phyloP scores from a whole-genome alignment of 495 filamentous ascomycete species.

The Sporormia fimetaria region DNA sequence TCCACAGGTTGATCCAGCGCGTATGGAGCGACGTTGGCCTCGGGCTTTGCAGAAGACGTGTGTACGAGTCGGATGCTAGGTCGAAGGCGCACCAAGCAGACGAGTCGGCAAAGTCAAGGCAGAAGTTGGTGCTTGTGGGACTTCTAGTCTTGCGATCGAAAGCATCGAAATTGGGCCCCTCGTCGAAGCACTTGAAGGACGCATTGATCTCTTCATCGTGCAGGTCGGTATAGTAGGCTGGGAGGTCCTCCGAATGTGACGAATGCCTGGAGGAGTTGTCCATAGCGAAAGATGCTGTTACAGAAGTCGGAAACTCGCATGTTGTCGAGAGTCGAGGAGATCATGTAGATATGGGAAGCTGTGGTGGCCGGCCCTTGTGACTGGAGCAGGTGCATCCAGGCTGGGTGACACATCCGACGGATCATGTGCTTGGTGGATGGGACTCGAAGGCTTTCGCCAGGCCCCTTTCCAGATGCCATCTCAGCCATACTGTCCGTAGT shows the following conservation, averaged over 20 bases:
- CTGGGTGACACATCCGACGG: too few relatives aligned
- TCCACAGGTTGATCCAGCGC: slow-evolving; percentile 74
- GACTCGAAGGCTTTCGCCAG: too few relatives aligned
- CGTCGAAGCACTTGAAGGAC: slow-evolving; percentile 18
- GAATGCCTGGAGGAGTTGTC: slow-evolving; percentile 5
- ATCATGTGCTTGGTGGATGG: too few relatives aligned
- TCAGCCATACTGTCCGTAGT: too few relatives aligned
- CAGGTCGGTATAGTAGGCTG: slow-evolving; percentile 19
- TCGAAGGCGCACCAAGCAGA: slow-evolving; percentile 53
- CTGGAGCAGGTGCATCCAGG: too few relatives aligned
- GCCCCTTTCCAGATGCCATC: too few relatives aligned
- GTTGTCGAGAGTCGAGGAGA: neutral
- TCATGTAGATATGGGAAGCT: neutral
- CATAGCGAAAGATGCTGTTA: slow-evolving; percentile 3
- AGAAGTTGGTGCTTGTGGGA: slow-evolving; percentile 38
- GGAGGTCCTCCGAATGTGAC: slow-evolving; percentile 8
- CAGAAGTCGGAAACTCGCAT: too few relatives aligned
- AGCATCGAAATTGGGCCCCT: slow-evolving; percentile 15
- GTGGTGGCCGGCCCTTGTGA: too few relatives aligned
- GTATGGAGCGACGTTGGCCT: slow-evolving; percentile 26
- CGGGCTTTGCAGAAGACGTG: slow-evolving; percentile 25
- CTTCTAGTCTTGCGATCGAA: slow-evolving; percentile 19
- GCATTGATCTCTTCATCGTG: slow-evolving; percentile 12
- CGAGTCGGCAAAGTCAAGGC: slow-evolving; percentile 58
- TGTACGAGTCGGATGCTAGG: slow-evolving; percentile 38